Base-by-base conservation (phyloP, 306 rosid genomes). In the Ceratonia siliqua region DNA sequence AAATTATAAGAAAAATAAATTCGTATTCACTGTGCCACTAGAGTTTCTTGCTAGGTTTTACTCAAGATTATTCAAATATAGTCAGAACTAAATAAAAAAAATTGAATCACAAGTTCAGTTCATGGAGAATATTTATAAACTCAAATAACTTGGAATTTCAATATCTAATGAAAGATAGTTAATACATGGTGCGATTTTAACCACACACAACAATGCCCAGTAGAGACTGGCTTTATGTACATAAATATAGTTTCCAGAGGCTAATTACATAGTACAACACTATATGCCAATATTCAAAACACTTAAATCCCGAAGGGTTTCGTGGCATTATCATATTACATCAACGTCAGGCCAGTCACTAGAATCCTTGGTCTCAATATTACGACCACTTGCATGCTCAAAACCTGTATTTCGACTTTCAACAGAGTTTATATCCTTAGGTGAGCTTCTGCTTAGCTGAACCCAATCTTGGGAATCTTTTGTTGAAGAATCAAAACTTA, bases 391-490 rank as follows among this genome's bases (percentile, higher is more conserved):
- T 80, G 86, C 85, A 82, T 83, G 85, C 79, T 73, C 88, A 8
- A 91, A 85, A 39, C 85, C 91, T 24, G 71, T 76, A 67, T 61
- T 85, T 84, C 81, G 82, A 61, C 59, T 53, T 57, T 78, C 96
- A 57, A 71, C 43, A 42, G 89, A 74, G 83, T 36, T 81, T 30
- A 69, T 70, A 50, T 92, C 96, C 80, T 82, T 92, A 11, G 86
- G 81, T n/a, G 96, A 87, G 67, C 79, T 77, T 83, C 91, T 78
- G 62, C 90, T 78, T 52, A 92, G 82, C 90, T 85, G 96, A 79
- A 92, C 96, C 98, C 98, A 92, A 41, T 87, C 98, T 69, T 89
- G 81, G 2, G 98, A 93, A 57, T 90, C 96, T 85, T 87, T 89
- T 20, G 94, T 69, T 11, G 96, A 92, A n/a, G 93, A 90, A 80